Evolutionary conservation across 2,329 filamentous ascomycete genomes (phyloP), one percentile per base, ranked within the genome.

Genomic region (Paraphaeosphaeria sporulosa): DNA sequence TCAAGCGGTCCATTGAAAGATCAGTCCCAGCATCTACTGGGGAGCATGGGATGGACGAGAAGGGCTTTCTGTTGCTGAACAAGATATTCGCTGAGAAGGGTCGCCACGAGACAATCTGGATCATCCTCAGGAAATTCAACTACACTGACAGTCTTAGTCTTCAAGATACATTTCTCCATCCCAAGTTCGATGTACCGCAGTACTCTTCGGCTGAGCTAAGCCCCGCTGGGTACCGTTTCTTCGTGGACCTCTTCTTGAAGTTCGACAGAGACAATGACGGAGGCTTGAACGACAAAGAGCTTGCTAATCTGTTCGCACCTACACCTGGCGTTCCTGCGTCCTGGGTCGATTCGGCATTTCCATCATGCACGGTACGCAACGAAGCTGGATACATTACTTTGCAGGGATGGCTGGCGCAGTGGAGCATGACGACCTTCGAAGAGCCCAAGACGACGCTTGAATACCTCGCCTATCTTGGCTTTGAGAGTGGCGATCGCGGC

Each of bases 381-480:
- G 95, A 99, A 78, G 93, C 92, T 9, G 95, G 95, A 0, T 88
- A 98, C 75, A 94, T 99, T 63, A 99, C 95, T 1, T 83, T 99
- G 4, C 95, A 99, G 77, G 95, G 95, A 1, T 99, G 95, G 95
- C 86, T 99, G 40, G 95, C 95, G 4, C 95, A 99, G 72, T 99
- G 95, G 95, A 97, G 94, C 76, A 99, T 99, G 95, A 99, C 95
- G 0, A 99, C 95, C 0, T 99, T 98, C 71, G 88, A 96, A 61
- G 94, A 96, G 58, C 94, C 95, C 13, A 96, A 95, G 75, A 97
- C 93, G 0, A 98, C 95, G 0, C 85, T 99, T 4, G 94, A 96
- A 69, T 99, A 99, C 76, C 87, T 99, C 2, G 95, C 95, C 3
- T 97, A 97, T 74, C 88, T 99, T 2, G 95, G 95, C 1, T 99